phyloP scores from a whole-genome alignment of 208 protist genomes.

The Leishmania gerbilli region DNA sequence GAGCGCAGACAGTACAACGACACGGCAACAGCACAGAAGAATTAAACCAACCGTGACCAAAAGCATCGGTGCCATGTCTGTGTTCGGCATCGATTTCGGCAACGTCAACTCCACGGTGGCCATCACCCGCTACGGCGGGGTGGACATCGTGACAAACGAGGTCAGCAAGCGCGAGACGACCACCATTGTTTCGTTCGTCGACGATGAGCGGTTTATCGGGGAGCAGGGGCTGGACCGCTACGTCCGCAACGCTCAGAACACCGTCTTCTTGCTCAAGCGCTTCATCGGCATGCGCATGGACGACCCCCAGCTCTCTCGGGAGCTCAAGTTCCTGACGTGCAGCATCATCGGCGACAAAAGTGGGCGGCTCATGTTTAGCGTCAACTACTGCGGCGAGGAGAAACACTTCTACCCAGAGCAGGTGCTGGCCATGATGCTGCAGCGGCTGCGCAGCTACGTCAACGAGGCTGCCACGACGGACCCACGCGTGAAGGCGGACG shows the following conservation, averaged over 20 bases:
- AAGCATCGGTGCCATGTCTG: slow-evolving; percentile 61
- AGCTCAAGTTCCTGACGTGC: slow-evolving; percentile 73
- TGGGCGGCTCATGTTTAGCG: slow-evolving; percentile 80
- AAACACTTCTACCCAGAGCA: slow-evolving; percentile 90
- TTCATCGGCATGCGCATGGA: slow-evolving; percentile 89
- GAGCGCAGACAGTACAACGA: not conserved
- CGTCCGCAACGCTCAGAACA: slow-evolving; percentile 89
- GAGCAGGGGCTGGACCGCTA: slow-evolving; percentile 81
- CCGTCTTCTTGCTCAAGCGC: slow-evolving; percentile 84
- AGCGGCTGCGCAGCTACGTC: slow-evolving; percentile 78
- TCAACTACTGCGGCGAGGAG: slow-evolving; percentile 78
- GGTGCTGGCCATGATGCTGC: slow-evolving; percentile 92
- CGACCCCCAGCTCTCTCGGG: slow-evolving; percentile 54
- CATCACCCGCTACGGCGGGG: slow-evolving; percentile 83
- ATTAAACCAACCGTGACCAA: slow-evolving; percentile 1
- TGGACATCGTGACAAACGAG: slow-evolving; percentile 93
- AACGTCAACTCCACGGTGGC: slow-evolving; percentile 89
- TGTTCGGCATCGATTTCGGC: slow-evolving; percentile 93
- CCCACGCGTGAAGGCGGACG: slow-evolving; percentile 54
- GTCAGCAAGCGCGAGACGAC: slow-evolving; percentile 89
- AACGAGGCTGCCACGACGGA: slow-evolving; percentile 71
- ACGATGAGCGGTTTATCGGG: slow-evolving; percentile 90
- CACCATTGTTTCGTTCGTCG: slow-evolving; percentile 88
- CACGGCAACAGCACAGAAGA: slow-evolving; percentile 10
- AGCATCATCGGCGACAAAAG: slow-evolving; percentile 59